These are phyloP conservation scores for Penicillium capsulatum DNA, from an alignment of 2,329 filamentous ascomycete genomes.

Conservation along the genomic window DNA sequence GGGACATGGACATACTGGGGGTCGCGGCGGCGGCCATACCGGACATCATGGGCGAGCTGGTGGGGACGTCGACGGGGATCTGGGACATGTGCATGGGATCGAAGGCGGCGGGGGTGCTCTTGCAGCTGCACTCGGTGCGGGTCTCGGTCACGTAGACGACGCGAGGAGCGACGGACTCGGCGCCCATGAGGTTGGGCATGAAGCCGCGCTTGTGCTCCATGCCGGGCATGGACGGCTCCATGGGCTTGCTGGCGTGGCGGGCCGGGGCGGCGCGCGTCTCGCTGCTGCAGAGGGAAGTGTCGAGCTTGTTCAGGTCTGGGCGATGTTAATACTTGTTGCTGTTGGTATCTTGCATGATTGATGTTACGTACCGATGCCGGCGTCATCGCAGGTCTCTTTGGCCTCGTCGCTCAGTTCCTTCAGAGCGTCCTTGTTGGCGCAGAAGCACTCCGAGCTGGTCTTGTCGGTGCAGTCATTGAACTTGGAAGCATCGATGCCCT, in stretches of 20 bases:
- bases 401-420: constrained; percentile 5
- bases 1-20: constrained; percentile 2
- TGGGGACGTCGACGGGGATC: constrained; percentile 19
- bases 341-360: not conserved
- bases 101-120: constrained; percentile 5
- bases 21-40: constrained; percentile 9
- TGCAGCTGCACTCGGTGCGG: constrained; percentile 20
- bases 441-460: constrained; percentile 15
- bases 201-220: constrained; percentile 16
- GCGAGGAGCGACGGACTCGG: constrained; percentile 3
- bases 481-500: constrained; percentile 5
- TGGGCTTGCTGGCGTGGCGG: constrained; percentile 20
- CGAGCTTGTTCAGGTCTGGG: constrained; percentile 7
- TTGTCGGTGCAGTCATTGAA: constrained; percentile 10
- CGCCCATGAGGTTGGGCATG: constrained; percentile 2
- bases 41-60: constrained; percentile 11
- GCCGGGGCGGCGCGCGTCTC: constrained; percentile 3
- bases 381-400: constrained; percentile 4
- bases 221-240: constrained; percentile 12
- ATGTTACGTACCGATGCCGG: constrained; percentile 10
- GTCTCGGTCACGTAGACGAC: constrained; percentile 24
- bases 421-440: constrained; percentile 16
- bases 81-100: constrained; percentile 14
- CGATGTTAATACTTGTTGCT: not conserved
- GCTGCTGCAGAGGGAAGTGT: constrained; percentile 6